These are phyloP conservation scores for Trypanosoma caninum DNA, from an alignment of 208 protist species.

Conservation along the genomic window DNA sequence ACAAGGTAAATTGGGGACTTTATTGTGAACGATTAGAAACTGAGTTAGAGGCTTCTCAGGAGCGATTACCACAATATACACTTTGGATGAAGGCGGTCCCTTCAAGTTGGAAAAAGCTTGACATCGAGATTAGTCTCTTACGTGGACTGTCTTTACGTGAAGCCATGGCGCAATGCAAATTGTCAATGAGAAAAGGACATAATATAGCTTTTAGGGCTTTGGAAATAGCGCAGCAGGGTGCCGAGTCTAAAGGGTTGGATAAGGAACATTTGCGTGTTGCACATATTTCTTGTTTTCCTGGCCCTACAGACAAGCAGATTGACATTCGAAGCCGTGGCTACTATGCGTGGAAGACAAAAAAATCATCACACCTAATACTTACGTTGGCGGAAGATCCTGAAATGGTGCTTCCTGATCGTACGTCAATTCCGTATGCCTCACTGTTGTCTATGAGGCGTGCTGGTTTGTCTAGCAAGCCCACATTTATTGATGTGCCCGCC, in stretches of 20 bases:
- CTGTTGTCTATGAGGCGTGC: conserved; percentile 80
- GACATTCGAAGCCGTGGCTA: conserved; percentile 86
- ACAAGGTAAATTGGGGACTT: conserved; percentile 87
- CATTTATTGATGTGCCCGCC: conserved; percentile 78
- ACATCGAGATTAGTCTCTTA: conserved; percentile 82
- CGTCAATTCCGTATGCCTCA: conserved; percentile 81
- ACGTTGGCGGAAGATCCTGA: conserved; percentile 85
- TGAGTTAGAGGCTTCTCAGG: conserved; percentile 75
- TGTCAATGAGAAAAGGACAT: conserved; percentile 85
- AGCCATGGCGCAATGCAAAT: conserved; percentile 89
- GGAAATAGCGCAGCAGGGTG: conserved; percentile 84
- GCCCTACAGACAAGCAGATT: conserved; percentile 89
- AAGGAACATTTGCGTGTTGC: conserved; percentile 86
- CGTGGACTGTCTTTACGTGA: conserved; percentile 87
- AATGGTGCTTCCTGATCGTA: conserved; percentile 88
- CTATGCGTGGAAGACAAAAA: conserved; percentile 90
- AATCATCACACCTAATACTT: conserved; percentile 81
- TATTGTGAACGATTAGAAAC: conserved; percentile 88
- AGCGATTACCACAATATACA: conserved; percentile 82
- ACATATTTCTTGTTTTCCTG: conserved; percentile 78
- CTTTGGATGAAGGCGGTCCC: conserved; percentile 84
- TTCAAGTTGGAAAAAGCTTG: conserved; percentile 89
- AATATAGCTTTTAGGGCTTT: conserved; percentile 79
- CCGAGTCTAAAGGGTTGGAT: conserved; percentile 84
- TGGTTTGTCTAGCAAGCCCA: conserved; percentile 58